A percentile compares a stretch with the other conserved stretches of the same genome.
Conservation (phyloP, 2,329 filamentous ascomycete species). For the Penicillium digitatum region DNA sequence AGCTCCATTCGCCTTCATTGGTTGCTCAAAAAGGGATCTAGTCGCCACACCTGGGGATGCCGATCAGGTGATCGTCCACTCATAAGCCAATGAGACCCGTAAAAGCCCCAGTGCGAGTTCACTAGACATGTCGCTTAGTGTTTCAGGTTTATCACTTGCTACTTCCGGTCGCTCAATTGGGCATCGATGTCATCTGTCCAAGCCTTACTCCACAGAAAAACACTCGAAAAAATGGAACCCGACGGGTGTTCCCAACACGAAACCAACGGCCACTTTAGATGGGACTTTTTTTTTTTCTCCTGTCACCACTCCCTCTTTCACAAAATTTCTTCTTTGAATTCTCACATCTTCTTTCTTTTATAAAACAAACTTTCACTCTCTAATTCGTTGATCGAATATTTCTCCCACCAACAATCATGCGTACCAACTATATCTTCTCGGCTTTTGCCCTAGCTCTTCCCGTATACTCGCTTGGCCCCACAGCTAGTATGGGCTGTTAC, state of each 20-base stretch:
- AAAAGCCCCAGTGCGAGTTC: neutral
- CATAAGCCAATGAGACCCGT: neutral
- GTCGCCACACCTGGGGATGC: constrained; percentile 9
- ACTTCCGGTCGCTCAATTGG: neutral
- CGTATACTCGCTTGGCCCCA: constrained; percentile 1
- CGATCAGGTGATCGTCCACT: constrained; percentile 3
- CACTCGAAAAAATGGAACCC: constrained; percentile 6
- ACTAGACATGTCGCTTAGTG: constrained; percentile 11
- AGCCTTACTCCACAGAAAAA: constrained; percentile 14
- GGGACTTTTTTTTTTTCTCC: neutral
- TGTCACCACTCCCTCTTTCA: neutral
- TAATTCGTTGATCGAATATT: constrained; percentile 1
- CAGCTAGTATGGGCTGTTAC: constrained; percentile 17
- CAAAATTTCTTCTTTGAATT: neutral
- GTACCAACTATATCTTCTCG: constrained; percentile 8
- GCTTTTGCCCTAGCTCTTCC: constrained; percentile 15
- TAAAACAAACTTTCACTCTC: neutral
- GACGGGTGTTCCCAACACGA: neutral
- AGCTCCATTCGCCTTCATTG: constrained; percentile 1
- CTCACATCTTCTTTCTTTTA: neutral
- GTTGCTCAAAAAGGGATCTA: neutral
- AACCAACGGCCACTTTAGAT: constrained; percentile 1
- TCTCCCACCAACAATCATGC: constrained; percentile 10
- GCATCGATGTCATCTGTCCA: constrained; percentile 2
- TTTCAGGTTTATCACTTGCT: constrained; percentile 10